Percentiles rank a stretch among this genome's conserved stretches.
Evolutionary conservation across 164 flowering plant species (phyloP).

Genomic region (Tetrastigma voinierianum): DNA sequence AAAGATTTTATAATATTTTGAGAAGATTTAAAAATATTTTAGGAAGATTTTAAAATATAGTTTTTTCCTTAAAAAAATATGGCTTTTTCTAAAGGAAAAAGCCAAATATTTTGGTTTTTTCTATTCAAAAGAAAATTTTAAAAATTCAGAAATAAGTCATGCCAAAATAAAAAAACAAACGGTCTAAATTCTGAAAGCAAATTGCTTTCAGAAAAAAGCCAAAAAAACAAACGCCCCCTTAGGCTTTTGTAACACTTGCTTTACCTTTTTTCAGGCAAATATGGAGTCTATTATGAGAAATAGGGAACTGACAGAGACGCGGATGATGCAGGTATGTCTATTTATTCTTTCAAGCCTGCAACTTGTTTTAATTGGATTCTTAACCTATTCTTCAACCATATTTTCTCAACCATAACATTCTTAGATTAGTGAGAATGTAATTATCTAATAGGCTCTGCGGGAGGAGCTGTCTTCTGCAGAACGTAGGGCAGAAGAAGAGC

Average conservation of each 20-base stretch:
- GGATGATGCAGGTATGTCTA: conserved; percentile 87
- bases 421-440: conserved; percentile 2
- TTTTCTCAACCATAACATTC: conserved; percentile 5
- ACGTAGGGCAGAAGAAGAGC: conserved; percentile 94
- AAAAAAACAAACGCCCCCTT: no score
- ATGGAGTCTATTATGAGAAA: conserved; percentile 92
- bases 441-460: conserved; percentile 65
- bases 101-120: no score
- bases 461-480: conserved; percentile 92
- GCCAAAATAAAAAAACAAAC: no score
- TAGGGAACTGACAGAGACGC: conserved; percentile 90
- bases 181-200: no score
- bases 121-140: no score
- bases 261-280: conserved; percentile 58
- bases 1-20: no score
- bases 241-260: conserved; percentile 2
- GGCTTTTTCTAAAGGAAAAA: no score
- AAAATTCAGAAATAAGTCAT: no score
- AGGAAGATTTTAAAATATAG: no score
- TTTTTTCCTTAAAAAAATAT: no score
- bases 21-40: no score
- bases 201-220: no score
- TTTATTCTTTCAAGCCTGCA: background rate
- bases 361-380: conserved; percentile 1
- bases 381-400: background rate